phyloP scores from a whole-genome alignment of 306 rosid genomes.

The Mimosa pudica region DNA sequence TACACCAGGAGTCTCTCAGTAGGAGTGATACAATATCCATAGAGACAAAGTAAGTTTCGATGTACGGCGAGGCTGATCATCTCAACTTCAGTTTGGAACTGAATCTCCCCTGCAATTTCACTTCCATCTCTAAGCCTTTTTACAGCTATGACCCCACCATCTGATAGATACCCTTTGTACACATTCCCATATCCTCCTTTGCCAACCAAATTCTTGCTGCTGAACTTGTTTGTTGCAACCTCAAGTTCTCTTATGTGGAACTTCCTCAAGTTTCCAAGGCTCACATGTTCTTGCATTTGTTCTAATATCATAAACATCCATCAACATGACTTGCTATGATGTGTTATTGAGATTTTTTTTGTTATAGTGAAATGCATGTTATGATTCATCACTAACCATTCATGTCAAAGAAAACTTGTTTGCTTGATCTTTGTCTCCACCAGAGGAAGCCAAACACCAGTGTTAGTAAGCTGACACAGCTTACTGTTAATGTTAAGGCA shows the following conservation, averaged over 20 bases:
- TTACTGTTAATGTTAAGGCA: conserved; percentile 85
- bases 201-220: conserved; percentile 48
- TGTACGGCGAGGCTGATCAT: conserved; percentile 57
- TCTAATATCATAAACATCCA: conserved; percentile 30
- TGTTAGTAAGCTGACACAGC: conserved; percentile 72
- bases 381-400: conserved; percentile 63
- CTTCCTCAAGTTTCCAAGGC: conserved; percentile 56
- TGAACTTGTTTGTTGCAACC: conserved; percentile 48
- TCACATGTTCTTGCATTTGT: conserved; percentile 41
- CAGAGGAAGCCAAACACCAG: conserved; percentile 83
- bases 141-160: conserved; percentile 50
- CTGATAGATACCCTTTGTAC: conserved; percentile 50
- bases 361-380: not conserved
- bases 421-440: conserved; percentile 84
- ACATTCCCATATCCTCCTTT: conserved; percentile 57
- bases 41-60: conserved; percentile 49
- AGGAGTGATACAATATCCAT: conserved; percentile 52
- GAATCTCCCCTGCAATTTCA: conserved; percentile 52
- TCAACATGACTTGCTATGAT: not conserved
- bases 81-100: conserved; percentile 56
- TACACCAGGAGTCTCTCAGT: conserved; percentile 52
- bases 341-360: not conserved
- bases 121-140: conserved; percentile 57
- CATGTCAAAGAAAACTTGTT: conserved; percentile 86
- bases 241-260: conserved; percentile 56